Evolutionary conservation across 2,329 filamentous ascomycete species (phyloP).

Genomic region (Dendryphion nanum): DNA sequence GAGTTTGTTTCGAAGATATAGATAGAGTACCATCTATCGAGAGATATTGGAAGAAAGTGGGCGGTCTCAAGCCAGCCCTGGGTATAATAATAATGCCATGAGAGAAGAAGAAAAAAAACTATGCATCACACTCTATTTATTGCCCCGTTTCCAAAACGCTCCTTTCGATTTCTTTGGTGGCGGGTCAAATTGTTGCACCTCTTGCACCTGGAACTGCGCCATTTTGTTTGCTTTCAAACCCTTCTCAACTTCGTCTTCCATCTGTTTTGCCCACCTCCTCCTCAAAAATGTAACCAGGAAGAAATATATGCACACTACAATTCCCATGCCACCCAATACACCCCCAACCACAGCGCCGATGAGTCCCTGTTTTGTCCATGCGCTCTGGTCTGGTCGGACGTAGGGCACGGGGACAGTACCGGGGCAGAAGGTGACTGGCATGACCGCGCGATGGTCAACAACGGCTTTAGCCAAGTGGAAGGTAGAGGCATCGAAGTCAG

Average conservation of each 20-base stretch:
- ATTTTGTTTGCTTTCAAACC: conserved; percentile 28
- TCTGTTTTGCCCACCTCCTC: conserved; percentile 23
- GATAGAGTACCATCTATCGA: background rate
- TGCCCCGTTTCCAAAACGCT: conserved; percentile 27
- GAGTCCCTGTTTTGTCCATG: conserved; percentile 34
- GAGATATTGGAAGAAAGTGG: background rate
- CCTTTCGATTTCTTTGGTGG: conserved; percentile 26
- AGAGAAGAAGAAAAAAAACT: conserved; percentile 1
- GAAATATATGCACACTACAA: conserved; percentile 26
- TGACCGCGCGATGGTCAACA: conserved; percentile 41
- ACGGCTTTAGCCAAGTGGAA: conserved; percentile 44
- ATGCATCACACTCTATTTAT: too few relatives aligned
- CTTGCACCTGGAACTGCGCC: conserved; percentile 33
- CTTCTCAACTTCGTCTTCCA: conserved; percentile 26
- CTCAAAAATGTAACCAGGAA: conserved; percentile 29
- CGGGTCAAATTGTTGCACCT: conserved; percentile 30
- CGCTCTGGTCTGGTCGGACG: conserved; percentile 20
- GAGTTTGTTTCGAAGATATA: background rate
- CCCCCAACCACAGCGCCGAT: conserved; percentile 41
- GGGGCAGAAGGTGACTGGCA: conserved; percentile 43
- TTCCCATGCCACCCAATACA: conserved; percentile 34
- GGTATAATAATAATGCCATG: conserved; percentile 8
- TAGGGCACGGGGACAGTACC: conserved; percentile 36
- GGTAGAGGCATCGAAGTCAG: conserved; percentile 39
- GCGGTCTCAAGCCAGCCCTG: conserved; percentile 1